A percentile compares a stretch with the other conserved stretches of the same genome.
phyloP scores from a whole-genome alignment of 164 flowering plant genomes.

The Kalanchoe fedtschenkoi region DNA sequence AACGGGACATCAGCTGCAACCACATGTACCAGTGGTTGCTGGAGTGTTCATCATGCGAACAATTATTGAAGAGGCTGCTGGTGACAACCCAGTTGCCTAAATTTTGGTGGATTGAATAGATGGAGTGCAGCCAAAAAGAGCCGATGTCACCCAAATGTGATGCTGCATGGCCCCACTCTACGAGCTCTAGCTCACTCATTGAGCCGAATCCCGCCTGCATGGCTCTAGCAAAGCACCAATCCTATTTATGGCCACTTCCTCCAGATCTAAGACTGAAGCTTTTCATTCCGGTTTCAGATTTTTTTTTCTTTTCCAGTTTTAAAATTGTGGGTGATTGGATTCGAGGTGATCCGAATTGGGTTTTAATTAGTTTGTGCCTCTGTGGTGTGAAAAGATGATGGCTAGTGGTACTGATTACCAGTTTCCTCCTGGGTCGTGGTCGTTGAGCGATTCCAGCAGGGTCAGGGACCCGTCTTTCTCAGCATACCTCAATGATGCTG shows the following conservation, averaged over 20 bases:
- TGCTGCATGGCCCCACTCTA: constrained; percentile 2
- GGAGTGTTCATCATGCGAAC: background rate
- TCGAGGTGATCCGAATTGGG: background rate
- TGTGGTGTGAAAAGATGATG: background rate
- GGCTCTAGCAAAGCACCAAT: background rate
- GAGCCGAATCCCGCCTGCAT: constrained; percentile 1
- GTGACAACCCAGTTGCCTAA: background rate
- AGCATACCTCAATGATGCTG: constrained; percentile 23
- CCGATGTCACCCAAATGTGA: background rate
- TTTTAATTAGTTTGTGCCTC: background rate
- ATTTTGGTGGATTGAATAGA: background rate
- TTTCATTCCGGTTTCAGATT: background rate
- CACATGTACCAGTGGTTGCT: background rate
- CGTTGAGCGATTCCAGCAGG: constrained; percentile 7
- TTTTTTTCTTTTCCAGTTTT: no score
- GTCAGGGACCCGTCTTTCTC: constrained; percentile 39
- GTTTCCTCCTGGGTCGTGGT: constrained; percentile 11
- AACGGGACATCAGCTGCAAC: no score
- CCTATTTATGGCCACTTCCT: background rate
- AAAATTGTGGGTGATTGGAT: no score
- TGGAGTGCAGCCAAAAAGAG: background rate
- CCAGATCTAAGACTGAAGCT: background rate
- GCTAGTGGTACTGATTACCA: background rate
- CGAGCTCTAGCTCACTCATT: background rate
- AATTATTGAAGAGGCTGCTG: background rate